Evolutionary conservation across 805 yeast species (phyloP).

Genomic region (Candida khao-thaluensis): DNA sequence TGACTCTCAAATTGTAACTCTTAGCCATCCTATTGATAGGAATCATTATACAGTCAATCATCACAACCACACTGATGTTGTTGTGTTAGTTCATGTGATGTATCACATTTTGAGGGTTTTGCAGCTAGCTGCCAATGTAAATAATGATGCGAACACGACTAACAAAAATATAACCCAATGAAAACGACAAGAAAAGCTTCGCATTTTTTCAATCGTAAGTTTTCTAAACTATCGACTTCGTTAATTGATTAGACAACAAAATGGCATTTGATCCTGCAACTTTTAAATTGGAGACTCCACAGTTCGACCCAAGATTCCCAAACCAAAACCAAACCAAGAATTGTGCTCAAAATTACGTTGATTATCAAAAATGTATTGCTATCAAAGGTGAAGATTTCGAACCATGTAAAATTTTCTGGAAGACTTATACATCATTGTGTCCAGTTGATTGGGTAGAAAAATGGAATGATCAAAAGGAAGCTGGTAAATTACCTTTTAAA

Average conservation of each 20-base stretch:
- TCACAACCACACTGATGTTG: too few relatives aligned
- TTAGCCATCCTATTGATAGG: too few relatives aligned
- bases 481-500: constrained; percentile 47
- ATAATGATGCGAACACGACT: neutral
- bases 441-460: constrained; percentile 82
- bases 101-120: neutral
- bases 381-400: constrained; percentile 98
- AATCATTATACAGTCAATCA: too few relatives aligned
- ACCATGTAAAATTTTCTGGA: constrained; percentile 94
- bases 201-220: constrained; percentile 7
- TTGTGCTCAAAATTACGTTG: constrained; percentile 97
- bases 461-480: constrained; percentile 84
- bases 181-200: constrained; percentile 1
- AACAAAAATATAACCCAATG: constrained; percentile 1
- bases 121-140: neutral
- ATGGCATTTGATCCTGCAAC: constrained; percentile 42
- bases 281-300: constrained; percentile 43
- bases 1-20: too few relatives aligned
- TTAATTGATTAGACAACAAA: neutral
- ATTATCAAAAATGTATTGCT: constrained; percentile 94
- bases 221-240: constrained; percentile 1
- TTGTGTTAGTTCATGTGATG: neutral
- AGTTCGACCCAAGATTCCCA: constrained; percentile 92
- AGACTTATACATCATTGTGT: constrained; percentile 83
- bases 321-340: constrained; percentile 96